Base-by-base conservation (phyloP, 345 rosid species). In the Brassica incana region DNA sequence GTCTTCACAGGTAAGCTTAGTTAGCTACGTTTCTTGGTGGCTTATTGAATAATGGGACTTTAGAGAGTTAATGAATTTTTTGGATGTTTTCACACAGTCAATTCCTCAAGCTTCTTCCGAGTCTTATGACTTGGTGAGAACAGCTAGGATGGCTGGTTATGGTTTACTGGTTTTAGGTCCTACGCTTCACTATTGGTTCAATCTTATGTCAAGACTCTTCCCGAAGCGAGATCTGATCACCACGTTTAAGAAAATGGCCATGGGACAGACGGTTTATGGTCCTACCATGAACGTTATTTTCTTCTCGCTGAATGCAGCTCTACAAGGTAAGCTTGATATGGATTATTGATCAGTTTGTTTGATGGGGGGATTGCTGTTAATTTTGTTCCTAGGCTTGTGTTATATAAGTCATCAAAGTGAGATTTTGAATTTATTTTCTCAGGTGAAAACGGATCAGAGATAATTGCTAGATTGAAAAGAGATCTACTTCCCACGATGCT, bases 131-230 rank as follows among this genome's bases (percentile, higher is more conserved):
- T 78, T 89, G 35, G 80, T 73, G 83, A 89, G 99, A 87, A 90
- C 94, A 61, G 81, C 73, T 9, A 88, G 99, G 33, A 90, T 92
- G 99, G 97, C 88, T 45, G 97, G 91, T 62, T 93, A 92, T 80
- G 99, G 97, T 56, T 18, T 90, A 83, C 7, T 89, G 69, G 52
- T 96, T 25, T 74, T 93, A 15, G 98, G 99, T 81, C 98, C 98
- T 25, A 78, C 95, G 0, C 85, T 96, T 78, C 97, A 93, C 75
- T 86, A 85, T 72, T 92, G 97, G 98, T 93, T 93, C 87, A 92
- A 88, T 74, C 81, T 90, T 64, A 76, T 96, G 86, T 92, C 97
- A 16, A 88, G 80, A 60, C 75, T 77, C 63, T 88, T 93, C 70
- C 98, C 99, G 0, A 90, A 90, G 83, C 84, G 83, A 73, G 98